phyloP scores from a whole-genome alignment of 805 yeast species.

The Dipodascopsis uninucleata region DNA sequence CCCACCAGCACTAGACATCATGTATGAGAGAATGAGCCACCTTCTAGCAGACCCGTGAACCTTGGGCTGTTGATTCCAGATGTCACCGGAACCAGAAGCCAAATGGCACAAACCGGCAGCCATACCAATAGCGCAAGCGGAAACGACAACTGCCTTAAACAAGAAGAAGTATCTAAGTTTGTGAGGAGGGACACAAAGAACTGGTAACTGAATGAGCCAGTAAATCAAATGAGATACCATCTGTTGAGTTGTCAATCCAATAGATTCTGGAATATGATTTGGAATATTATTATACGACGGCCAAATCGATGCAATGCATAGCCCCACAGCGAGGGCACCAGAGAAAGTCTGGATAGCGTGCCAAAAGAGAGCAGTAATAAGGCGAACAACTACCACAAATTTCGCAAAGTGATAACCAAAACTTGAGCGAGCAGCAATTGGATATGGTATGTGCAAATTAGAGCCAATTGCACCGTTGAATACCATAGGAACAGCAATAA shows the following conservation, averaged over 20 bases:
- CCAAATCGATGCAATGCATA: slow-evolving; percentile 28
- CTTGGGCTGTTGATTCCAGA: slow-evolving; percentile 17
- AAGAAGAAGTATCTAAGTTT: slow-evolving; percentile 26
- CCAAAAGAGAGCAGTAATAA: slow-evolving; percentile 29
- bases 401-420: slow-evolving; percentile 50
- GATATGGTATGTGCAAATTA: slow-evolving; percentile 77
- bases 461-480: slow-evolving; percentile 77
- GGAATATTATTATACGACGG: slow-evolving; percentile 26
- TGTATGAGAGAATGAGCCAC: slow-evolving; percentile 28
- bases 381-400: slow-evolving; percentile 22
- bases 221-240: slow-evolving; percentile 21
- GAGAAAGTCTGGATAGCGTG: slow-evolving; percentile 26
- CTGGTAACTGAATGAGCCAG: slow-evolving; percentile 26
- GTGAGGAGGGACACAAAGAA: slow-evolving; percentile 27
- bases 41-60: slow-evolving; percentile 29
- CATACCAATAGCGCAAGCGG: slow-evolving; percentile 20
- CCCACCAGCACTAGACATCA: slow-evolving; percentile 31
- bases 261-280: slow-evolving; percentile 23
- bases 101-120: slow-evolving; percentile 24
- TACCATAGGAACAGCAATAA: slow-evolving; percentile 66
- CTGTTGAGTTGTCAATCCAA: slow-evolving; percentile 27
- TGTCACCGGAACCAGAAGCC: slow-evolving; percentile 19
- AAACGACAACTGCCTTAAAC: slow-evolving; percentile 25
- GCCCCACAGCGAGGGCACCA: slow-evolving; percentile 23
- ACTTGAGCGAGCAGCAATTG: slow-evolving; percentile 73